phyloP scores from a whole-genome alignment of 805 yeast genomes.

The Yamadazyma takamatsuzukensis region DNA sequence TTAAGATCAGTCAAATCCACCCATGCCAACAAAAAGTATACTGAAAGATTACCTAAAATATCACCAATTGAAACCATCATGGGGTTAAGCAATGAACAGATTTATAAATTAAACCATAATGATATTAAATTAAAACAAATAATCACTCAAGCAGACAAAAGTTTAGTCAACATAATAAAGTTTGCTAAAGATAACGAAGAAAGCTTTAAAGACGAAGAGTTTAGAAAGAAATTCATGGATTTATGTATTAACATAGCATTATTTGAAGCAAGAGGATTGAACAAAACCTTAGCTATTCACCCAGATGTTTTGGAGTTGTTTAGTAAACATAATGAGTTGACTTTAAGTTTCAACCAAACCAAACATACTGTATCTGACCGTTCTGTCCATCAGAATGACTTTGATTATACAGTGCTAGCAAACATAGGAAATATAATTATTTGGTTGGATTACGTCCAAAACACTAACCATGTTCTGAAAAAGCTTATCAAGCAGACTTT shows the following conservation, averaged over 20 bases:
- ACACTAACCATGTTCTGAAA: constrained; percentile 3
- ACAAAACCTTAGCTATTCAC: constrained; percentile 18
- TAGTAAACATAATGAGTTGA: constrained; percentile 27
- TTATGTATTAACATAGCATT: constrained; percentile 34
- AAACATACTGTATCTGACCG: constrained; percentile 31
- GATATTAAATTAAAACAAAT: constrained; percentile 38
- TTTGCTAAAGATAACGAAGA: constrained; percentile 4
- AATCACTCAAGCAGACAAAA: constrained; percentile 21
- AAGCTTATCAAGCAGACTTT: constrained; percentile 10
- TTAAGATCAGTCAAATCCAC: constrained; percentile 20
- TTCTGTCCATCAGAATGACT: constrained; percentile 29
- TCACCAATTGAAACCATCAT: constrained; percentile 33
- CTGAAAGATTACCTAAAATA: constrained; percentile 28
- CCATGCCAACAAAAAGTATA: constrained; percentile 18
- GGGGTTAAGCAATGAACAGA: constrained; percentile 34
- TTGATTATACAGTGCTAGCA: constrained; percentile 36
- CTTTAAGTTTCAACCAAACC: constrained; percentile 29
- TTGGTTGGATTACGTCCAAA: constrained; percentile 19
- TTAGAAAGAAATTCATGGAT: constrained; percentile 20
- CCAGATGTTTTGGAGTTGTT: constrained; percentile 26
- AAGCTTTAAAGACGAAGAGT: constrained; percentile 5
- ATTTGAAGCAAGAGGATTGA: constrained; percentile 33
- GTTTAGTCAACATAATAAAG: constrained; percentile 4
- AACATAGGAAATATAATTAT: constrained; percentile 36
- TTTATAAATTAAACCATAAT: constrained; percentile 24